phyloP scores from a whole-genome alignment of 225 moss, liverwort and hornwort species.

The Physcomitrium patens region DNA sequence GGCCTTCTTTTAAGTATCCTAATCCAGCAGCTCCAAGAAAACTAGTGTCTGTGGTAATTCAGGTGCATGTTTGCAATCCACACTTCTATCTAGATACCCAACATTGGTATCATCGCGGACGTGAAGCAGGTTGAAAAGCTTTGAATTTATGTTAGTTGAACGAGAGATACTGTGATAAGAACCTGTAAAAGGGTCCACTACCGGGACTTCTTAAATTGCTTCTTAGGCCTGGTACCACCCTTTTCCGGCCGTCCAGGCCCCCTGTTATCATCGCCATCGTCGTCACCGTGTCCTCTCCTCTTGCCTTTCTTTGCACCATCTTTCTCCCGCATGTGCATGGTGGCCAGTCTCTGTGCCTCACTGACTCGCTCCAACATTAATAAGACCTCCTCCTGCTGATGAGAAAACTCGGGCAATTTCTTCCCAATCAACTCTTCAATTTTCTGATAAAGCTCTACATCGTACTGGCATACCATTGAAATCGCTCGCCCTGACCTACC shows the following conservation, averaged over 20 bases:
- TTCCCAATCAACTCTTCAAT: slow-evolving; percentile 91
- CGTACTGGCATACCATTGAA: slow-evolving; percentile 91
- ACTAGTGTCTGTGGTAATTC: too few relatives aligned
- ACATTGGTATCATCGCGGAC: too few relatives aligned
- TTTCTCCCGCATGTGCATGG: slow-evolving; percentile 81
- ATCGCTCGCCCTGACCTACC: slow-evolving; percentile 88
- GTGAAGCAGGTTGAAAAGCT: too few relatives aligned
- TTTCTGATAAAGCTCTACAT: slow-evolving; percentile 87
- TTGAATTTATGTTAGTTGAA: too few relatives aligned
- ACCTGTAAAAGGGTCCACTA: background rate
- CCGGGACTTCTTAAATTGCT: slow-evolving; percentile 47
- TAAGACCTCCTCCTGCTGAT: slow-evolving; percentile 78
- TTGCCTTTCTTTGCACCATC: slow-evolving; percentile 70
- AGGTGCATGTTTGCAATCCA: too few relatives aligned
- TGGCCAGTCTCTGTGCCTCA: slow-evolving; percentile 82
- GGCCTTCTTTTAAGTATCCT: too few relatives aligned
- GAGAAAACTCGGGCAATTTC: slow-evolving; percentile 62
- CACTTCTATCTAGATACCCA: too few relatives aligned
- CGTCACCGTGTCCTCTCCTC: slow-evolving; percentile 54
- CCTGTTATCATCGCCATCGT: slow-evolving; percentile 48
- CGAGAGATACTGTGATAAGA: too few relatives aligned
- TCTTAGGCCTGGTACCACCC: slow-evolving; percentile 46
- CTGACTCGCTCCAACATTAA: slow-evolving; percentile 73
- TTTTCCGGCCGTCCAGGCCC: slow-evolving; percentile 45
- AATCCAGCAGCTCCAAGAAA: too few relatives aligned